Base-by-base conservation (phyloP, 257 asterid species). In the Lycium barbarum region DNA sequence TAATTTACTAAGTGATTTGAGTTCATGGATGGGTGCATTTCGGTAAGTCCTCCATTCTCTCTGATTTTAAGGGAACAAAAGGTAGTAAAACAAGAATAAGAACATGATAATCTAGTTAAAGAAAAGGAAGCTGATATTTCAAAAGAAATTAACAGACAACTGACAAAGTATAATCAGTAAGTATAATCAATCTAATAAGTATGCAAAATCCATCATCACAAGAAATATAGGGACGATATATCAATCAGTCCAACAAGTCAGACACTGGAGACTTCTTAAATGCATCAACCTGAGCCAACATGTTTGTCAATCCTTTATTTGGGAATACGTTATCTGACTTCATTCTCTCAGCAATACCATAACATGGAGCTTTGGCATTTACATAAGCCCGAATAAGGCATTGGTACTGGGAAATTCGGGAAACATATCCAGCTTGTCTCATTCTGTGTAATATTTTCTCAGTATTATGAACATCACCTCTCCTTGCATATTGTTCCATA, bases 331-430 rank as follows among this genome's bases (percentile, higher is more conserved):
- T 84, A 80, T 93, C 96, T 0, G 94, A 96, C 87, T 88, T 93
- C 97, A 95, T 86, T 86, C 98, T 86, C 22, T 93, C 96, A 26
- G 17, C 22, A 45, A 95, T 88, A 83, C 98, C 98, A 70, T 93
- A 95, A 4, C 89, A 92, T n/a, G 96, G 93, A 40, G 84, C 65
- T 85, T 93, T 91, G 33, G 93, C 92, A 9, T 89, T 90, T 33
- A 83, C 6, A 78, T 93, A 93, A 22, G 98, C 94, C 82, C 80
- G 76, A 18, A 94, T 71, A 12, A 93, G 97, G 11, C 87, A n/a
- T 55, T 88, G 89, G 81, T 89, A 95, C 86, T 87, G 93, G 55
- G 85, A 86, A 15, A 68, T 9, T 20, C 93, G 89, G 1, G 88
- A 47, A 0, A 71, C n/a, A 62, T 93, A 95, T 2, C 98, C 96